A percentile compares a stretch with the other conserved stretches of the same genome.
Evolutionary conservation across 371 early-diverging fungal species (phyloP).

Genomic region (Mucor mucedo): DNA sequence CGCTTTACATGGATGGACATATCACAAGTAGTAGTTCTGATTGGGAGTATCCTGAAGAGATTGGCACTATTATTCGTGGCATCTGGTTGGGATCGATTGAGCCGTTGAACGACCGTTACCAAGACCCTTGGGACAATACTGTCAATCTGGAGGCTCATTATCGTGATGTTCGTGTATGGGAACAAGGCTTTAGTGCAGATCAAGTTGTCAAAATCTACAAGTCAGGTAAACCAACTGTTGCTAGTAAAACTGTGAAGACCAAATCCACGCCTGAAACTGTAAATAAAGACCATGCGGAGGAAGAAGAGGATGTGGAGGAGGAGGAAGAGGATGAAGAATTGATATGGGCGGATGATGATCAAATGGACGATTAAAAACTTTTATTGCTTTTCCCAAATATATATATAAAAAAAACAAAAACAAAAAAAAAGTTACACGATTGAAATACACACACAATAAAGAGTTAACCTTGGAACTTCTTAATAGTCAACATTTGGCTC

Average conservation of each 20-base stretch:
- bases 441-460: neutral
- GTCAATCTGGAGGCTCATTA: conserved; percentile 39
- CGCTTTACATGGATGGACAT: conserved; percentile 50
- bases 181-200: conserved; percentile 25
- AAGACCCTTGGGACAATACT: conserved; percentile 50
- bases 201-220: conserved; percentile 5
- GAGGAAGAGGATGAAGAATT: conserved; percentile 15
- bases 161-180: conserved; percentile 47
- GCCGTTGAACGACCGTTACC: conserved; percentile 44
- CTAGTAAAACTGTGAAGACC: neutral
- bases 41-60: conserved; percentile 33
- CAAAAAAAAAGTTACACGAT: neutral
- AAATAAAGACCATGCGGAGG: neutral
- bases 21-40: conserved; percentile 32
- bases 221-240: neutral
- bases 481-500: conserved; percentile 77
- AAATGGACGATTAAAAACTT: conserved; percentile 13
- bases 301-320: neutral
- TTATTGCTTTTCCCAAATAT: neutral
- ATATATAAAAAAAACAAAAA: neutral
- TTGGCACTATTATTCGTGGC: conserved; percentile 35
- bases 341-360: conserved; percentile 11
- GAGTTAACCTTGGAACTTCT: conserved; percentile 71
- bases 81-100: conserved; percentile 56
- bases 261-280: neutral